Base-by-base conservation (phyloP, 1,284 basidiomycete species). In the Cryptococcus sp. region DNA sequence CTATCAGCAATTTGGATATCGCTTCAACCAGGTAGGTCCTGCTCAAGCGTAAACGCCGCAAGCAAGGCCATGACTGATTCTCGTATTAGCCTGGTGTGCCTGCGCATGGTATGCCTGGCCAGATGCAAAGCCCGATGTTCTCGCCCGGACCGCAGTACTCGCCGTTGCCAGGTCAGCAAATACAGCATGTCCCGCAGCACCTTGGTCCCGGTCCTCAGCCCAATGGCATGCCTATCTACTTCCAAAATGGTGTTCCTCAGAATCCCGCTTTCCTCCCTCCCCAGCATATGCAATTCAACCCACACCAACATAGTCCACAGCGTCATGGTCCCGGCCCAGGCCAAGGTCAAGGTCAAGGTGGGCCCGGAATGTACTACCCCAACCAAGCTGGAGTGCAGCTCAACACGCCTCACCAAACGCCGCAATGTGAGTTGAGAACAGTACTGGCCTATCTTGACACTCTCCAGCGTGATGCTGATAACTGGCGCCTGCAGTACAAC, bases 251-350 rank as follows among this genome's bases (percentile, higher is more conserved):
- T 38, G 61, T 68, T 51, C 68, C 70, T 54, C 71, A 69, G 50
- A 69, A 70, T 58, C 62, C 68, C 8, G 70, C 71, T 52, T 75
- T 72, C 65, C 53, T 75, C n/a, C 69, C 68, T 17, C 68, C 67
- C 41, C 71, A 71, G 51, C 69, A 73, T 57, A 69, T 76, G 67
- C 73, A 70, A 46, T 71, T 65, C 63, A 64, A 69, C 54, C 69
- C 66, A 11, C 30, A 35, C 30, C 30, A 35, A 35, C 61, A 64
- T 41, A 59, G 56, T 10, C 64, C 63, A 19, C 65, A 66, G 46
- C 63, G 65, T 47, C 64, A 54, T 23, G 62, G 62, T 8, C 69
- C 55, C 10, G 62, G 62, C 20, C 52, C 52, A 10, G 57, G 61
- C 23, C 45, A 19, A 46, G 50, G 55, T 15, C 48, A 51, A 56